Evolutionary conservation across 202 grass and related monocot genomes (phyloP).

Genomic region (Saccharum hybrid): DNA sequence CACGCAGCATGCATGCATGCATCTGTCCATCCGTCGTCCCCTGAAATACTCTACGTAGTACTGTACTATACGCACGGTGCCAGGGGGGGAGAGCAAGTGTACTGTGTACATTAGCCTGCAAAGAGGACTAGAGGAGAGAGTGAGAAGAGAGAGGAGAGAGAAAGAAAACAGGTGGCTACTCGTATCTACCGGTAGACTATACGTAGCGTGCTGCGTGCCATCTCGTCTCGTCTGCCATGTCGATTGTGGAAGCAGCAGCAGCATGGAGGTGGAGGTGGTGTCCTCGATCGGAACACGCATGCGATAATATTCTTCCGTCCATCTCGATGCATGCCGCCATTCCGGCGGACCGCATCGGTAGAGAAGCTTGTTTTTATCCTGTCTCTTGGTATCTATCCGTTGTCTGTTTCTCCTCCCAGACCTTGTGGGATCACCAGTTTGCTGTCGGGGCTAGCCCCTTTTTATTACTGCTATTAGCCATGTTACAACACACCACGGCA

Average conservation of each 20-base stretch:
- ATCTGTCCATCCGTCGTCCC: constrained; percentile 22
- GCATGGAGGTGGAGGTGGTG: neutral
- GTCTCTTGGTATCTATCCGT: neutral
- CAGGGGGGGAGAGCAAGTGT: neutral
- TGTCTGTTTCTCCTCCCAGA: constrained; percentile 23
- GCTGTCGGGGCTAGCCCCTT: constrained; percentile 35
- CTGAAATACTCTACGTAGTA: neutral
- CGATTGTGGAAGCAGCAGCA: constrained; percentile 10
- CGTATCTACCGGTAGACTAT: neutral
- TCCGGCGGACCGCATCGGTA: constrained; percentile 31
- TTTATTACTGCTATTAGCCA: neutral
- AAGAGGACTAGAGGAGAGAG: neutral
- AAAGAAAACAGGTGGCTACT: neutral
- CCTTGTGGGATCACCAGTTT: constrained; percentile 30
- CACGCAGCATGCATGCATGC: constrained; percentile 46
- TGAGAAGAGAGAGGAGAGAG: neutral
- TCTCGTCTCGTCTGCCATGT: neutral
- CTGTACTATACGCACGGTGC: neutral
- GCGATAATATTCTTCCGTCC: constrained; percentile 41
- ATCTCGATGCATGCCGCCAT: constrained; percentile 10
- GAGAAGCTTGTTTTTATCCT: constrained; percentile 44
- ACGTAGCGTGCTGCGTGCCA: neutral
- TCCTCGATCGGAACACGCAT: constrained; percentile 41
- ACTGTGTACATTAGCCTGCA: neutral
- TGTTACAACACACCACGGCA: too few relatives aligned